Percentiles rank a stretch among this genome's conserved stretches.
These are phyloP conservation scores for Russula griseocarnosa DNA, from an alignment of 768 basidiomycete genomes.

Conservation along the genomic window DNA sequence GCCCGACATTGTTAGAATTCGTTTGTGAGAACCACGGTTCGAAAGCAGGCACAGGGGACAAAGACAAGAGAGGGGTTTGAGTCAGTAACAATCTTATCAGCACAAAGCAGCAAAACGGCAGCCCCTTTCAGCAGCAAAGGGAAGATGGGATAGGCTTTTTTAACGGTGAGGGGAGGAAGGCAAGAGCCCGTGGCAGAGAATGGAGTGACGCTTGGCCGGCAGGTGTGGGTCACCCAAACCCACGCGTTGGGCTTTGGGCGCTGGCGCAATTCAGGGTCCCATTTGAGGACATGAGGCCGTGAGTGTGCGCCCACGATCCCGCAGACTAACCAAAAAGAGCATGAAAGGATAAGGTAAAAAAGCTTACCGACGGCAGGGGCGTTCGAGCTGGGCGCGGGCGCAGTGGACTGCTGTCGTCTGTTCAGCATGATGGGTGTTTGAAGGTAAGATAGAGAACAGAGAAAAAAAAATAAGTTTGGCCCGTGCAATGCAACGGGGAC, in stretches of 20 bases:
- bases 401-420: slow-evolving; percentile 4
- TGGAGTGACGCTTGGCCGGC: too few species aligned
- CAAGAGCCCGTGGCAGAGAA: too few species aligned
- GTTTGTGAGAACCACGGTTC: not conserved
- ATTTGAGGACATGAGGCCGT: not conserved
- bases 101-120: not conserved
- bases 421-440: slow-evolving; percentile 4
- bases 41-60: too few species aligned
- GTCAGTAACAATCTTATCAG: not conserved
- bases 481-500: too few species aligned
- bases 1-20: not conserved
- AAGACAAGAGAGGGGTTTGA: too few species aligned
- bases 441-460: not conserved
- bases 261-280: not conserved
- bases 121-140: not conserved
- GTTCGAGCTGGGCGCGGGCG: not conserved
- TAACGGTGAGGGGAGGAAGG: not conserved
- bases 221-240: too few species aligned
- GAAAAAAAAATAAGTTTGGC: not conserved
- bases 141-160: too few species aligned
- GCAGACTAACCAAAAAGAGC: not conserved
- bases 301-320: not conserved
- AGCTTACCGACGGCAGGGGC: not conserved
- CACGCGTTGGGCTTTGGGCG: too few species aligned
- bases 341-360: not conserved